These are phyloP conservation scores for Aspergillus hancockii DNA, from an alignment of 495 filamentous ascomycete species.

Conservation along the genomic window DNA sequence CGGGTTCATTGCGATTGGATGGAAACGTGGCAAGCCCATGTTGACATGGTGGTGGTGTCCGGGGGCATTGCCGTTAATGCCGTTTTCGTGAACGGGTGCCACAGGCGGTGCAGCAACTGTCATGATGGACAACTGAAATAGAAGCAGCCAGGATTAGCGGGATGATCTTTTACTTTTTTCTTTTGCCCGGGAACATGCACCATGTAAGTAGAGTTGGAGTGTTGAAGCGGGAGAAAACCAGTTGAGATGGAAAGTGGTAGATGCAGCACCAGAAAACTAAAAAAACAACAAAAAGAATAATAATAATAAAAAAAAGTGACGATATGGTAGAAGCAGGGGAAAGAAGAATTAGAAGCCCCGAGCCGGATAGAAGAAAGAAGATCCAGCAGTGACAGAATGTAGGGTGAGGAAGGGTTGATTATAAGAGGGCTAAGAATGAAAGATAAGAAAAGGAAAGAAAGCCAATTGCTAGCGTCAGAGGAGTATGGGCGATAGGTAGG, in stretches of 20 bases:
- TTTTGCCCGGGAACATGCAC: constrained; percentile 7
- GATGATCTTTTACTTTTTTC: constrained; percentile 7
- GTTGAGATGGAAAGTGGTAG: constrained; percentile 5
- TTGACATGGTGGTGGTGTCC: constrained; percentile 40
- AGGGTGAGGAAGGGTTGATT: constrained; percentile 8
- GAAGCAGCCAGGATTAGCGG: constrained; percentile 14
- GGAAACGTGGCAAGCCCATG: constrained; percentile 43
- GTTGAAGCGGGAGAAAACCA: not conserved
- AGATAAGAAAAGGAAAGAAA: constrained; percentile 10
- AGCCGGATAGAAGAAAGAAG: constrained; percentile 15
- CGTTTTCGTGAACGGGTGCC: constrained; percentile 40
- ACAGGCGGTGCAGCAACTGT: constrained; percentile 44
- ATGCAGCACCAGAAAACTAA: constrained; percentile 1
- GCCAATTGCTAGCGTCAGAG: constrained; percentile 9
- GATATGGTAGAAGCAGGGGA: not conserved
- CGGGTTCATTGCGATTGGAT: constrained; percentile 52
- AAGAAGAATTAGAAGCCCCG: not conserved
- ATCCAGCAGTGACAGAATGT: constrained; percentile 14
- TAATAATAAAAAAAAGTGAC: not conserved
- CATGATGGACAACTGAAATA: constrained; percentile 30
- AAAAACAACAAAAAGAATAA: not conserved
- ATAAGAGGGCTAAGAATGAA: constrained; percentile 11
- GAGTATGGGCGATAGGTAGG: constrained; percentile 6
- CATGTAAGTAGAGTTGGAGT: constrained; percentile 9
- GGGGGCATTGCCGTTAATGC: constrained; percentile 32